Percentiles rank a stretch among this genome's conserved stretches.
phyloP scores from a whole-genome alignment of 129 eudicot species.

The Pulicaria dysenterica region DNA sequence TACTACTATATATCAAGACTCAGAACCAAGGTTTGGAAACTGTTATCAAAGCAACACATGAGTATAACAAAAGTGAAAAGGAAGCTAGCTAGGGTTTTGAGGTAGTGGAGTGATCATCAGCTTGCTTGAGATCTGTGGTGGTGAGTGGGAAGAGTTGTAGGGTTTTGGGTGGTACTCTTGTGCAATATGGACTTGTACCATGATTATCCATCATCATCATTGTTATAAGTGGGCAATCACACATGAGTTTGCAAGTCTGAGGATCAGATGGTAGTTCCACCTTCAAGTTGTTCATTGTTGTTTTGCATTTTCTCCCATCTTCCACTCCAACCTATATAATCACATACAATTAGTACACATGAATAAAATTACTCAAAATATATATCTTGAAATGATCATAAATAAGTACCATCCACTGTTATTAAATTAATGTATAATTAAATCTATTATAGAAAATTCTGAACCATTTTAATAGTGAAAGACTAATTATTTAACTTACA shows the following conservation, averaged over 20 bases:
- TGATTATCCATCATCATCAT: slow-evolving; percentile 48
- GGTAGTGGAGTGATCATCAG: slow-evolving; percentile 30
- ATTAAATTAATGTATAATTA: not conserved
- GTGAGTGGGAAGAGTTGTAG: slow-evolving; percentile 78
- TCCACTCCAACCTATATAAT: slow-evolving; percentile 35
- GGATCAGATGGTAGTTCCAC: slow-evolving; percentile 30
- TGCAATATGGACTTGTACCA: slow-evolving; percentile 32
- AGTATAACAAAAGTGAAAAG: not conserved
- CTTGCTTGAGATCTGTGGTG: slow-evolving; percentile 42
- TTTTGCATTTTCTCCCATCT: slow-evolving; percentile 32
- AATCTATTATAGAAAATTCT: not conserved
- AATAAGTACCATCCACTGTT: not conserved
- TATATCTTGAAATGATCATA: slow-evolving; percentile 4
- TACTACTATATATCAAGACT: slow-evolving; percentile 21
- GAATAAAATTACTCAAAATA: slow-evolving; percentile 6
- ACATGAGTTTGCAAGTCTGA: slow-evolving; percentile 31
- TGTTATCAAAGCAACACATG: too few relatives aligned
- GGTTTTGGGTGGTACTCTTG: slow-evolving; percentile 67
- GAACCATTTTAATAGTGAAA: not conserved
- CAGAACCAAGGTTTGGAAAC: slow-evolving; percentile 17
- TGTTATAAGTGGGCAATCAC: slow-evolving; percentile 40
- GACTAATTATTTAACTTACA: not conserved
- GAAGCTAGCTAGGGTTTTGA: slow-evolving; percentile 31
- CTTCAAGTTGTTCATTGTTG: slow-evolving; percentile 37
- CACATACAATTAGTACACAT: not conserved